Evolutionary conservation across 768 basidiomycete genomes (phyloP).

Genomic region (Postia placenta): DNA sequence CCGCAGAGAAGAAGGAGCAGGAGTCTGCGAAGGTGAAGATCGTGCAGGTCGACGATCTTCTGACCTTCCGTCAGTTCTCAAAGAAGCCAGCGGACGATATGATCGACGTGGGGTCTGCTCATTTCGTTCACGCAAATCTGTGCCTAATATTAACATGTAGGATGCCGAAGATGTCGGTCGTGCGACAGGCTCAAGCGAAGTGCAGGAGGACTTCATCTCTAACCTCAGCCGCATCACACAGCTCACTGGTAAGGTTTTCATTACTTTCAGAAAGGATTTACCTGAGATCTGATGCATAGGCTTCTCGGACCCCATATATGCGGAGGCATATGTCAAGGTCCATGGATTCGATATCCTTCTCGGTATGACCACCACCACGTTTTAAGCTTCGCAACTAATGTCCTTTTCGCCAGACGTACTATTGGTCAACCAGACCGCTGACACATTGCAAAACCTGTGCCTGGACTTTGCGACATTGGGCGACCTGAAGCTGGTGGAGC

Average conservation of each 20-base stretch:
- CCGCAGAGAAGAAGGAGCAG: constrained; percentile 82
- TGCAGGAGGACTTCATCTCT: constrained; percentile 89
- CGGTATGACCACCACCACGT: no score
- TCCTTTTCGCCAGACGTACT: constrained; percentile 63
- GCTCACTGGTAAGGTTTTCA: constrained; percentile 82
- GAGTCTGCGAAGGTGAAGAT: constrained; percentile 60
- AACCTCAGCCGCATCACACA: constrained; percentile 91
- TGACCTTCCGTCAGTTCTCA: constrained; percentile 91
- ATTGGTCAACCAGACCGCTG: constrained; percentile 90
- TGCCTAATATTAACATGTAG: constrained; percentile 34
- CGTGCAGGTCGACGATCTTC: constrained; percentile 91
- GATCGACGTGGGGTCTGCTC: constrained; percentile 48
- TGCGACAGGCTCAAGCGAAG: constrained; percentile 81
- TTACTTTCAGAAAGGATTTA: no score
- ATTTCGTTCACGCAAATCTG: neutral
- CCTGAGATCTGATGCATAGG: constrained; percentile 52
- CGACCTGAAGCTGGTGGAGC: constrained; percentile 93
- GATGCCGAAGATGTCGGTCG: constrained; percentile 85
- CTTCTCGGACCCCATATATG: constrained; percentile 98
- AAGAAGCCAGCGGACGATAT: constrained; percentile 85
- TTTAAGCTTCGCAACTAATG: no score
- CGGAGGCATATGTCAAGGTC: constrained; percentile 96
- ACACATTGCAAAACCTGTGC: constrained; percentile 94
- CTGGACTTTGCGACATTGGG: constrained; percentile 97
- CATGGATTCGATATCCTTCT: constrained; percentile 96